Conservation (phyloP, 352 stramenopile species). For the Pythium dissimile region DNA sequence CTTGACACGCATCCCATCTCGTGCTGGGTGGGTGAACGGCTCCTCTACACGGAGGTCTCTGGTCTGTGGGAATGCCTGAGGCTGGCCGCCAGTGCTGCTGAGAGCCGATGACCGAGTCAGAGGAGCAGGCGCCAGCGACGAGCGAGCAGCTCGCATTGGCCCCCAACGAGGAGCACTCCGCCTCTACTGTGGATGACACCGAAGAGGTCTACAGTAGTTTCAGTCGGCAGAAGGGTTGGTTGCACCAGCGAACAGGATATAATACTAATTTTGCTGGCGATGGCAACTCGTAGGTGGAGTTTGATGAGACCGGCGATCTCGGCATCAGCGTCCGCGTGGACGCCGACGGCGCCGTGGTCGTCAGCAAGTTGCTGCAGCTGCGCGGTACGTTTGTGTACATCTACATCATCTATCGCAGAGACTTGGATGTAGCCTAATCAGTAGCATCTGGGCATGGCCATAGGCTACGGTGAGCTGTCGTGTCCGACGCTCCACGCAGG, state of each 20-base stretch:
- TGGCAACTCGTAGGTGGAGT: constrained; percentile 23
- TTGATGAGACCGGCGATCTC: constrained; percentile 24
- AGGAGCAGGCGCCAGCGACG: neutral
- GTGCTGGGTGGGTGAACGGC: too few species aligned
- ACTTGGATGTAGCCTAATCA: neutral
- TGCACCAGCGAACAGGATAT: too few species aligned
- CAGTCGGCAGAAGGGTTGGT: too few species aligned
- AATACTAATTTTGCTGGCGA: too few species aligned
- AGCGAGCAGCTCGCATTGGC: too few species aligned
- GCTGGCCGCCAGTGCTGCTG: neutral
- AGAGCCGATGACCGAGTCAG: neutral
- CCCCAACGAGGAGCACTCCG: too few species aligned
- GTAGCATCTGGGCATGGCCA: neutral
- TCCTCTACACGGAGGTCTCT: too few species aligned
- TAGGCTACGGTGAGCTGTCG: constrained; percentile 28
- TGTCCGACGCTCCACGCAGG: constrained; percentile 26
- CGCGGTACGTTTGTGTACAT: neutral
- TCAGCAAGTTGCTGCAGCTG: constrained; percentile 24
- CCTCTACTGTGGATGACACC: too few species aligned
- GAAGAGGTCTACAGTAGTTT: neutral
- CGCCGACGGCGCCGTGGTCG: constrained; percentile 26
- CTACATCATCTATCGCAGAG: neutral
- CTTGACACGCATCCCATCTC: neutral
- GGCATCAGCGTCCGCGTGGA: constrained; percentile 31
- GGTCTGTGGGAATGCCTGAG: neutral